phyloP scores from a whole-genome alignment of 768 basidiomycete genomes.

The Lentinula raphanica region DNA sequence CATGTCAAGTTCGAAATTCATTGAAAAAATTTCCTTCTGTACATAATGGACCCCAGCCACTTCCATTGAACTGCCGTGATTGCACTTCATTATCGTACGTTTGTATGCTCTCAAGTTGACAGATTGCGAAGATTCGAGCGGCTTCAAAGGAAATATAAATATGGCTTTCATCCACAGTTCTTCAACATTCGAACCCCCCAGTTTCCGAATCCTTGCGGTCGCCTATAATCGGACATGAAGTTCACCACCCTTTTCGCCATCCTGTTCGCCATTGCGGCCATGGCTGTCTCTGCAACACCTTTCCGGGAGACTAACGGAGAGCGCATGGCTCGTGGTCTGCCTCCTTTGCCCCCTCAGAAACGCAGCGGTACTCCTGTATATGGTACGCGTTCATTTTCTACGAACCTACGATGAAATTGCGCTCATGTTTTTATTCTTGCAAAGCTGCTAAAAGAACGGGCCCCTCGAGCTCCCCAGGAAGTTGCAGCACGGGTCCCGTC shows the following conservation, averaged over 20 bases:
- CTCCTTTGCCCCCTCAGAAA: conserved; percentile 41
- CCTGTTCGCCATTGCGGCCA: conserved; percentile 31
- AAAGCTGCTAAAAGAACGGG: conserved; percentile 29
- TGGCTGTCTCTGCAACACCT: conserved; percentile 28
- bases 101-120: not conserved
- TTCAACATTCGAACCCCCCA: not conserved
- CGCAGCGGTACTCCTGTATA: conserved; percentile 26
- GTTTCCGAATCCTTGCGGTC: conserved; percentile 1
- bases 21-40: not conserved
- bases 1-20: not conserved
- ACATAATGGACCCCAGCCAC: not conserved
- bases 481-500: conserved; percentile 37
- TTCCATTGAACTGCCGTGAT: not conserved
- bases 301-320: conserved; percentile 42
- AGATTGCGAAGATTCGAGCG: not conserved
- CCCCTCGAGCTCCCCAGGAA: conserved; percentile 30
- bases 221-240: conserved; percentile 27
- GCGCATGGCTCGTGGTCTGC: conserved; percentile 49
- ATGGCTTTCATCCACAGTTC: not conserved
- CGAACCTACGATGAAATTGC: not conserved
- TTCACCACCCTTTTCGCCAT: conserved; percentile 33
- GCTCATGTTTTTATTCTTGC: not conserved
- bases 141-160: not conserved
- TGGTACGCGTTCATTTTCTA: conserved; percentile 28
- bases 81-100: not conserved